A percentile compares a stretch with the other conserved stretches of the same genome.
Conservation (phyloP, 2,329 filamentous ascomycete genomes). For the Pyricularia grisea region DNA sequence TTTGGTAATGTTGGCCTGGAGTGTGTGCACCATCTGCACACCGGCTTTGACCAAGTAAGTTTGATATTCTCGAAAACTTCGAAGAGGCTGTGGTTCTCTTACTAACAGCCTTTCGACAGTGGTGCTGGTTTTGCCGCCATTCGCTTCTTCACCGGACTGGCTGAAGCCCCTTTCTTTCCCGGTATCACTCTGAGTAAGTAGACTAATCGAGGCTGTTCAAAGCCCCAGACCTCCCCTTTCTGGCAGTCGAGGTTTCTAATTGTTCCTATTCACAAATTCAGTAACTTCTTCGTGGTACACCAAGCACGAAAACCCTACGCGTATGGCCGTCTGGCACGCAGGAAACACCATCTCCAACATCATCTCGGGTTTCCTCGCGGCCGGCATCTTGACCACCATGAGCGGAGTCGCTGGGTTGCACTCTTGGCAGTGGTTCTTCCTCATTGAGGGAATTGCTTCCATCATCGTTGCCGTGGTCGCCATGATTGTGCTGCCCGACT, state of each 20-base stretch:
- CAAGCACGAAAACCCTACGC: slow-evolving; percentile 28
- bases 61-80: slow-evolving; percentile 12
- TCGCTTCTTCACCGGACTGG: slow-evolving; percentile 21
- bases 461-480: slow-evolving; percentile 43
- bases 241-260: too few species aligned
- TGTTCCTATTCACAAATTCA: too few species aligned
- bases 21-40: neutral
- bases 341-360: slow-evolving; percentile 4
- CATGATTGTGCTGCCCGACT: slow-evolving; percentile 46
- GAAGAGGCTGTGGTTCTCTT: slow-evolving; percentile 3
- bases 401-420: neutral
- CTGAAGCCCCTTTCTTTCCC: slow-evolving; percentile 28
- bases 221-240: too few species aligned
- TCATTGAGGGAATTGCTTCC: slow-evolving; percentile 54
- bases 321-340: slow-evolving; percentile 32
- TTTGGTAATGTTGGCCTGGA: neutral
- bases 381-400: slow-evolving; percentile 2
- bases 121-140: slow-evolving; percentile 20
- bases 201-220: too few species aligned
- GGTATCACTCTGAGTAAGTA: slow-evolving; percentile 28
- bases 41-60: neutral
- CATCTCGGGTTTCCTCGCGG: slow-evolving; percentile 1
- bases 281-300: slow-evolving; percentile 37
- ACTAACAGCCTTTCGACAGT: slow-evolving; percentile 11
- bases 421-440: slow-evolving; percentile 56